Percentiles rank a stretch among this genome's conserved stretches.
These are phyloP conservation scores for Fusarium tjaetaba DNA, from an alignment of 2,329 filamentous ascomycete genomes.

Conservation along the genomic window DNA sequence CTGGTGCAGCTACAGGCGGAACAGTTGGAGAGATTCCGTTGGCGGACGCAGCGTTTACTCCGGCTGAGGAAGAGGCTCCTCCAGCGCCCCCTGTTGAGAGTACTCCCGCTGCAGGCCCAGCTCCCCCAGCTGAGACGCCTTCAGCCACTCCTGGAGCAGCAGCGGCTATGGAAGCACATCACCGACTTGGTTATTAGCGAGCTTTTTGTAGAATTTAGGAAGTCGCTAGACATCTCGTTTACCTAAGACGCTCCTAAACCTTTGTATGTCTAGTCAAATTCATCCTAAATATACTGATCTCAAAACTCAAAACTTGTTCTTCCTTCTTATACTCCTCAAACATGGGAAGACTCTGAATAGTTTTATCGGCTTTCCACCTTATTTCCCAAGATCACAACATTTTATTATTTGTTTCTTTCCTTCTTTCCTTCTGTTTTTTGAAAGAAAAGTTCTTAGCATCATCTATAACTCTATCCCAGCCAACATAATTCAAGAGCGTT, in stretches of 20 bases:
- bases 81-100: slow-evolving; percentile 8
- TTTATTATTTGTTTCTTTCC: too few species aligned
- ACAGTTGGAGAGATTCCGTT: slow-evolving; percentile 35
- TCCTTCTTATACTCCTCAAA: not conserved
- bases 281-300: not conserved
- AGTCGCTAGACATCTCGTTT: not conserved
- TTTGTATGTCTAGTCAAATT: not conserved
- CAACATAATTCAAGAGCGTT: not conserved
- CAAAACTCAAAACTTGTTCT: not conserved
- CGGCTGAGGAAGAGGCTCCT: slow-evolving; percentile 18
- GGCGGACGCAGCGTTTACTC: slow-evolving; percentile 34
- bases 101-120: not conserved
- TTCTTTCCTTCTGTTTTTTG: not conserved
- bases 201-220: not conserved
- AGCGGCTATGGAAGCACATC: not conserved
- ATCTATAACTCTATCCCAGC: fast-evolving
- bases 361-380: fast-evolving
- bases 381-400: not conserved
- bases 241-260: fast-evolving
- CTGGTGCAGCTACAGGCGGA: slow-evolving; percentile 28
- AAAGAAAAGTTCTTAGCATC: not conserved
- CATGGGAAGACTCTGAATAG: too few species aligned
- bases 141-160: not conserved
- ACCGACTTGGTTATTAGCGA: not conserved
- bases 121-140: not conserved